Percentiles rank a stretch among this genome's conserved stretches.
These are phyloP conservation scores for Acacia concinna DNA, from an alignment of 331 rosid genomes.

Conservation along the genomic window DNA sequence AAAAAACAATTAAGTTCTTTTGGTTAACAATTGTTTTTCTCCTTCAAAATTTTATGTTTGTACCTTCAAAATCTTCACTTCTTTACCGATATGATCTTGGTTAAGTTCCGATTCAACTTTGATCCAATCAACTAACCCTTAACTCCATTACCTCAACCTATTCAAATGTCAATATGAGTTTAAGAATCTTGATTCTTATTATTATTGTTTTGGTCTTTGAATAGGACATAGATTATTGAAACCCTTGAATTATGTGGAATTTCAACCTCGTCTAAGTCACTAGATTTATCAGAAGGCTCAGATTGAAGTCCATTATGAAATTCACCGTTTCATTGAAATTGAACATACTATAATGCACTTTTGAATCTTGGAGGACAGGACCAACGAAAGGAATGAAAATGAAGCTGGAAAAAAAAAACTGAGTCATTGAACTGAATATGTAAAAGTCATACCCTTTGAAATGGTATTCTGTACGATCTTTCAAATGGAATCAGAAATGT, in stretches of 20 bases:
- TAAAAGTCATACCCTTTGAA: background rate
- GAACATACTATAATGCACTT: background rate
- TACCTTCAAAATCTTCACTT: too few relatives aligned
- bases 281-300: background rate
- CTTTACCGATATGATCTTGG: too few relatives aligned
- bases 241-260: background rate
- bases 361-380: background rate
- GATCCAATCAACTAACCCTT: too few relatives aligned
- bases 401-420: background rate
- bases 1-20: too few relatives aligned
- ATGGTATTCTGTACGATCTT: background rate
- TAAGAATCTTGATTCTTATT: too few relatives aligned
- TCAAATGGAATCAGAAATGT: background rate
- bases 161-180: too few relatives aligned
- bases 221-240: background rate
- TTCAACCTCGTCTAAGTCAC: background rate
- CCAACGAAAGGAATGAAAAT: background rate
- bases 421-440: background rate
- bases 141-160: too few relatives aligned
- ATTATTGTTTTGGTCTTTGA: background rate
- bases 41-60: too few relatives aligned
- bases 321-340: too few relatives aligned
- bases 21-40: background rate
- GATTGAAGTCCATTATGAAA: background rate
- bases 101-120: too few relatives aligned